phyloP scores from a whole-genome alignment of 2,329 filamentous ascomycete species.

The Fusarium armeniacum region DNA sequence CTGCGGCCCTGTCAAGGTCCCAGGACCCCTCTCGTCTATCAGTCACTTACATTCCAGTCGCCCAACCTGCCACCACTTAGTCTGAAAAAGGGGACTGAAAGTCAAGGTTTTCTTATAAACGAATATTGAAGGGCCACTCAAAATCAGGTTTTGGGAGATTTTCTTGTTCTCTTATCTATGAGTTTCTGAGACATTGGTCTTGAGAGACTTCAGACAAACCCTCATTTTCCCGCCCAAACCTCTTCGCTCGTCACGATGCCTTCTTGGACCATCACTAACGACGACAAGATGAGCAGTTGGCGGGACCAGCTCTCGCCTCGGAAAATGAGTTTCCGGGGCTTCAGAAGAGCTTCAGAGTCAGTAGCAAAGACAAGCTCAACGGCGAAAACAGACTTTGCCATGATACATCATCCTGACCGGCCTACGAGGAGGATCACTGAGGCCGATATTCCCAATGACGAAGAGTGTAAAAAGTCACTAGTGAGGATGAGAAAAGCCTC shows the following conservation, averaged over 20 bases:
- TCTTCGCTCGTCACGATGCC: constrained; percentile 33
- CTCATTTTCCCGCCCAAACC: constrained; percentile 13
- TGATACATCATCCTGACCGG: constrained; percentile 46
- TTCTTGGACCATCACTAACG: constrained; percentile 34
- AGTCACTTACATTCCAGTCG: constrained; percentile 44
- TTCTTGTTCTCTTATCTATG: constrained; percentile 12
- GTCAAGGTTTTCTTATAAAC: constrained; percentile 33
- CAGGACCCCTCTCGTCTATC: constrained; percentile 33
- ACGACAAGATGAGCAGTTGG: constrained; percentile 45
- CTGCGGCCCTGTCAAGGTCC: constrained; percentile 15
- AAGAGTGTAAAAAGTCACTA: constrained; percentile 40
- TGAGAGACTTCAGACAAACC: constrained; percentile 1
- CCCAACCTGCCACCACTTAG: constrained; percentile 26
- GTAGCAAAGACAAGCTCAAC: constrained; percentile 22
- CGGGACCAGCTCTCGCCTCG: constrained; percentile 42
- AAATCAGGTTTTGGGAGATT: constrained; percentile 23
- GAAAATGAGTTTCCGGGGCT: constrained; percentile 37
- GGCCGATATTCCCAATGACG: constrained; percentile 46
- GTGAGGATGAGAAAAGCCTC: constrained; percentile 38
- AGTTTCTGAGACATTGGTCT: constrained; percentile 32
- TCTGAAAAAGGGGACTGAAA: constrained; percentile 12
- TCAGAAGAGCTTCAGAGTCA: constrained; percentile 42
- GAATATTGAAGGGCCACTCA: not conserved
- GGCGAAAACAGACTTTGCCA: constrained; percentile 36
- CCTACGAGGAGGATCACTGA: constrained; percentile 38